Conservation (phyloP, 2,329 filamentous ascomycete genomes). For the Myriosclerotinia curreyana region DNA sequence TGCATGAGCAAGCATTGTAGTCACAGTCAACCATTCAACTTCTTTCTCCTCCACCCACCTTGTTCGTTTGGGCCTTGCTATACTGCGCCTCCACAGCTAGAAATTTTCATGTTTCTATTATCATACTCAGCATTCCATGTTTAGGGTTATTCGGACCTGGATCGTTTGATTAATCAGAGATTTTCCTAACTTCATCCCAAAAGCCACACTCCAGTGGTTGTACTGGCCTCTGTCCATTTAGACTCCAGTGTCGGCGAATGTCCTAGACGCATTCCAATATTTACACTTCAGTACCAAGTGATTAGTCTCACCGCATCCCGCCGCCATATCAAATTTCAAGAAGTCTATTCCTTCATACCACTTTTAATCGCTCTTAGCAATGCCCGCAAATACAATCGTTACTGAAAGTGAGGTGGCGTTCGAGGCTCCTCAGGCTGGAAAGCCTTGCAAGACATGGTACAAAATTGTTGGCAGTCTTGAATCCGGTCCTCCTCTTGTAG, state of each 20-base stretch:
- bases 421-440: constrained; percentile 37
- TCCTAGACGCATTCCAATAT: too few relatives aligned
- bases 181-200: background rate
- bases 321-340: background rate
- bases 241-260: background rate
- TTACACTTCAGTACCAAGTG: too few relatives aligned
- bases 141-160: too few relatives aligned
- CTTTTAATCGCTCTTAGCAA: background rate
- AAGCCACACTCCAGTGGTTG: background rate
- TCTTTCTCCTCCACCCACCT: too few relatives aligned
- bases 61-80: too few relatives aligned
- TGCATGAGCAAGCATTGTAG: too few relatives aligned
- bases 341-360: background rate
- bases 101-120: background rate
- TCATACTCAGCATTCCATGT: background rate
- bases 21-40: too few relatives aligned
- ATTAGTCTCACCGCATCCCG: background rate
- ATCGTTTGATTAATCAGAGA: background rate
- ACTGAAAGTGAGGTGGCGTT: constrained; percentile 37
- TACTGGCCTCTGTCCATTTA: background rate
- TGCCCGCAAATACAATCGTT: background rate
- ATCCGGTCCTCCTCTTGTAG: constrained; percentile 17
- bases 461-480: constrained; percentile 41
- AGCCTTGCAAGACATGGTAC: constrained; percentile 43
- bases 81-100: too few relatives aligned